Percentiles rank a stretch among this genome's conserved stretches.
phyloP scores from a whole-genome alignment of 108 stramenopile species.

The Nannochloropsis oceanica region DNA sequence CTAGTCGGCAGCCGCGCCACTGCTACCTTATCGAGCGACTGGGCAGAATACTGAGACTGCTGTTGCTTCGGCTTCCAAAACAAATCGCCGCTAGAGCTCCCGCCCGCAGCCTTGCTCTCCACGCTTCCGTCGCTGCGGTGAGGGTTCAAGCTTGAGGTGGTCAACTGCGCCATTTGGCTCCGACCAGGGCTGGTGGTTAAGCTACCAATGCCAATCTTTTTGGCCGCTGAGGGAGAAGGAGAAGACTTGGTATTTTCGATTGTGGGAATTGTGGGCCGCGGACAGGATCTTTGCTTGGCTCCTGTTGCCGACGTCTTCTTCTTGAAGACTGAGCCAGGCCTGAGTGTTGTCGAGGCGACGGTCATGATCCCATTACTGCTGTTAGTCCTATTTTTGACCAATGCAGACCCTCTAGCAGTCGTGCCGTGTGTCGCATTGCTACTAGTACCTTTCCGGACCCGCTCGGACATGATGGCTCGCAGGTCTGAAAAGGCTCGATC shows the following conservation, averaged over 20 bases:
- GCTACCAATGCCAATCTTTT: neutral
- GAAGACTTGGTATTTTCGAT: neutral
- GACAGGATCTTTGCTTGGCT: neutral
- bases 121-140: no score
- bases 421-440: neutral
- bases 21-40: neutral
- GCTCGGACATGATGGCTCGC: neutral
- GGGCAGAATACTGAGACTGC: neutral
- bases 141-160: no score
- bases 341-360: no score
- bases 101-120: no score
- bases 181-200: neutral
- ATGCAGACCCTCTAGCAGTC: neutral
- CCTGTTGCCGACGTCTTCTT: no score
- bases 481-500: neutral
- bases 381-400: neutral
- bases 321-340: no score
- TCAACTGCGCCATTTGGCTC: no score
- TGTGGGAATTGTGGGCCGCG: neutral
- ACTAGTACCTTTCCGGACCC: neutral
- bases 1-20: neutral
- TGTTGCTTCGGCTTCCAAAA: neutral
- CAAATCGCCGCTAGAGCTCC: no score
- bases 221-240: neutral
- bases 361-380: neutral